Evolutionary conservation across 2,329 filamentous ascomycete genomes (phyloP).

Genomic region (Aspergillus amoenus): DNA sequence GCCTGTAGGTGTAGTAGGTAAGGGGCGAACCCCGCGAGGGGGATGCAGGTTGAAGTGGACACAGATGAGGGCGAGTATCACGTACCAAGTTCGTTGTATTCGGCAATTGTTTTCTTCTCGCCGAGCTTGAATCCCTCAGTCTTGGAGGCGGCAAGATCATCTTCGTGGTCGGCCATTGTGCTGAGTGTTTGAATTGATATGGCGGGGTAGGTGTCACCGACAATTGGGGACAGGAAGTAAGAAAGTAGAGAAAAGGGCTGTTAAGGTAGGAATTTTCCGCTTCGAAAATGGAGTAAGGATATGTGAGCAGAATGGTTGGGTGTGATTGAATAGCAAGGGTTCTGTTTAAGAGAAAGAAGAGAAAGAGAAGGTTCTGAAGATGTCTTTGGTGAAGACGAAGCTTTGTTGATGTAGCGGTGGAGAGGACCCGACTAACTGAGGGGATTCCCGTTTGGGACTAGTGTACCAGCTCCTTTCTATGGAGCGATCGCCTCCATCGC

Average conservation of each 20-base stretch:
- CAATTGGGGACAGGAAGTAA: conserved; percentile 4
- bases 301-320: background rate
- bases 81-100: conserved; percentile 92
- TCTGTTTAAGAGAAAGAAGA: background rate
- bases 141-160: conserved; percentile 82
- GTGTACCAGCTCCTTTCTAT: background rate
- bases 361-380: background rate
- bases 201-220: conserved; percentile 18
- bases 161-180: conserved; percentile 69
- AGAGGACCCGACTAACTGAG: conserved; percentile 2
- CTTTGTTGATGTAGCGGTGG: conserved; percentile 14
- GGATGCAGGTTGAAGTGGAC: background rate
- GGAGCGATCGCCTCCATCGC: no score
- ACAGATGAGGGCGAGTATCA: conserved; percentile 4
- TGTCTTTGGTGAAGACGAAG: conserved; percentile 1
- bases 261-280: background rate
- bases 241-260: background rate
- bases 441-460: conserved; percentile 9
- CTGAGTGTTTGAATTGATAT: conserved; percentile 13
- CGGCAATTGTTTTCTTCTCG: conserved; percentile 95
- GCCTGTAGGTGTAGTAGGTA: background rate
- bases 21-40: conserved; percentile 13
- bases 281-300: background rate
- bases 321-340: background rate
- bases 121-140: conserved; percentile 97